Conservation (phyloP, 305 asterid genomes). For the Euphrasia arctica region DNA sequence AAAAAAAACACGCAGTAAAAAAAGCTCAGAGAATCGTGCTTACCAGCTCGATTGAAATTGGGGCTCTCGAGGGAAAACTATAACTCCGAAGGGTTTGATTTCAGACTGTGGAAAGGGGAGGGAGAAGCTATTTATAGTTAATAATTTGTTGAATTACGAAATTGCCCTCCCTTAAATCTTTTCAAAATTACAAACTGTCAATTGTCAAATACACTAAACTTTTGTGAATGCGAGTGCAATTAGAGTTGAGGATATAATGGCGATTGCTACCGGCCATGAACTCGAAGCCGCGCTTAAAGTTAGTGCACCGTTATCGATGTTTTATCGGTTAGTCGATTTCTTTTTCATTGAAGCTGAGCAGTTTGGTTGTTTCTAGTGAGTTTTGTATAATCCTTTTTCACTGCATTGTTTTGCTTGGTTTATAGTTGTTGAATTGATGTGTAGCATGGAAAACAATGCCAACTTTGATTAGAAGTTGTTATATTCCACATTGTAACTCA, state of each 20-base stretch:
- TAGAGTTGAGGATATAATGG: conserved; percentile 75
- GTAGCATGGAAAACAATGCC: no score
- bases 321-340: background rate
- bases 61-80: conserved; percentile 13
- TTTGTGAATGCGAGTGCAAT: conserved; percentile 41
- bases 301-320: conserved; percentile 22
- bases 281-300: conserved; percentile 70
- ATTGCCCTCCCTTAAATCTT: background rate
- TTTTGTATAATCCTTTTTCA: no score
- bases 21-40: conserved; percentile 1
- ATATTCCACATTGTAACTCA: no score
- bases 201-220: no score
- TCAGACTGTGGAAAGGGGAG: conserved; percentile 1
- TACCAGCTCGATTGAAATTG: conserved; percentile 20
- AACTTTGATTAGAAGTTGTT: no score
- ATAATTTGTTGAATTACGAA: background rate
- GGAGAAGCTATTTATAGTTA: conserved; percentile 20
- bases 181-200: no score
- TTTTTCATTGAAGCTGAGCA: background rate
- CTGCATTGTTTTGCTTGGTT: background rate
- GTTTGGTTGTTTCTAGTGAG: no score
- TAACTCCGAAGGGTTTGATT: conserved; percentile 23
- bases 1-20: background rate
- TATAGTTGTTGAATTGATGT: no score
- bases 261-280: conserved; percentile 93